phyloP scores from a whole-genome alignment of 768 basidiomycete species.

The Leucocoprinus birnbaumii region DNA sequence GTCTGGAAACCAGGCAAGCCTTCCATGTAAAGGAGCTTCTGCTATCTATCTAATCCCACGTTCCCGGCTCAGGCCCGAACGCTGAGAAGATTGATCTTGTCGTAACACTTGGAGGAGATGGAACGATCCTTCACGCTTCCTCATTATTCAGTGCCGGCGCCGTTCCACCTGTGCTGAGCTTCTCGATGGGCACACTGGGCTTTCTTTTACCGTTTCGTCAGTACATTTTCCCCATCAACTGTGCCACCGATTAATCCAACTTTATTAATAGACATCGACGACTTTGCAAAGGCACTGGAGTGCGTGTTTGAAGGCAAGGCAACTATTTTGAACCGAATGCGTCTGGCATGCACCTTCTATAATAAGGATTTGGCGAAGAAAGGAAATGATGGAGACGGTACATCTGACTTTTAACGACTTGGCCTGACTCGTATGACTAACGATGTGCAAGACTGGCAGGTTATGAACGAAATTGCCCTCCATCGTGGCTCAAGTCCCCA shows the following conservation, averaged over 20 bases:
- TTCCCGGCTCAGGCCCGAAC: slow-evolving; percentile 33
- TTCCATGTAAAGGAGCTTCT: background rate
- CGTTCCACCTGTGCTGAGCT: slow-evolving; percentile 89
- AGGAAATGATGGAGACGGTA: slow-evolving; percentile 57
- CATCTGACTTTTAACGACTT: slow-evolving; percentile 14
- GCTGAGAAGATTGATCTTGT: slow-evolving; percentile 78
- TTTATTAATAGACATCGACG: slow-evolving; percentile 70
- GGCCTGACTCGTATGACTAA: slow-evolving; percentile 3
- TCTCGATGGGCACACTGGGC: slow-evolving; percentile 91
- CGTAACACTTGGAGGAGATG: slow-evolving; percentile 91
- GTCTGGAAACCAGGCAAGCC: slow-evolving; percentile 63
- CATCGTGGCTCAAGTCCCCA: slow-evolving; percentile 92
- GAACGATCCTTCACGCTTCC: slow-evolving; percentile 91
- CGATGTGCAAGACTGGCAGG: slow-evolving; percentile 73
- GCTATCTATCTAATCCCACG: background rate
- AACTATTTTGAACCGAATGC: slow-evolving; percentile 86
- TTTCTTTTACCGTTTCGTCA: slow-evolving; percentile 92
- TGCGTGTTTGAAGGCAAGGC: slow-evolving; percentile 79
- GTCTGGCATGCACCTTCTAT: slow-evolving; percentile 78
- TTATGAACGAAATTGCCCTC: slow-evolving; percentile 95
- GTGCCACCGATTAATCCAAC: background rate
- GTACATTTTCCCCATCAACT: slow-evolving; percentile 26
- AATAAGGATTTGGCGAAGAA: slow-evolving; percentile 57
- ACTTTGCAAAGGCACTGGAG: slow-evolving; percentile 76
- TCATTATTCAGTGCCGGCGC: slow-evolving; percentile 88